Evolutionary conservation across 208 protist genomes (phyloP), one percentile per base, ranked within the genome.

Genomic region (Tetramitus jugosus): DNA sequence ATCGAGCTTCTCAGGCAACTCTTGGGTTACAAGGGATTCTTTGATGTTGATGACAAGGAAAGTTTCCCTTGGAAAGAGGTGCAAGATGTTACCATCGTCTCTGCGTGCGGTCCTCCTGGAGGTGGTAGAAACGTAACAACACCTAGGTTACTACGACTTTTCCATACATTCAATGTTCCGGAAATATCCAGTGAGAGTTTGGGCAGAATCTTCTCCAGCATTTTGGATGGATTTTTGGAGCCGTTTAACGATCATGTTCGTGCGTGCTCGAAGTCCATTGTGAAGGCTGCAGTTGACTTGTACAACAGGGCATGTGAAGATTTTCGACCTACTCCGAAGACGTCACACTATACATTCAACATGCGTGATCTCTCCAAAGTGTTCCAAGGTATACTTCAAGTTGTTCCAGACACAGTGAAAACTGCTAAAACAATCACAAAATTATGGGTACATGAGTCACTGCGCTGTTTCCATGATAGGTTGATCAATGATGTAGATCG

Each of bases 321-420:
- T 13, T 85, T 99, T 69, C 89, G 96, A 1, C 97, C 96, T 52
- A 96, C 92, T 37, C 97, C 96, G 26, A 84, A 89, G 42, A 98
- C 96, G 76, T 87, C 93, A 56, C 97, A 99, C 86, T 99, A 99
- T 87, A 97, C 95, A 2, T 99, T 98, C 88, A 98, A 98, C 79
- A 85, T 98, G 20, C 91, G 97, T 75, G 97, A 99, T 80, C 82
- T 98, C 20, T 91, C 91, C 29, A 97, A 97, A 87, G 91, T 98
- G 26, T 95, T 97, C 68, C 91, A 95, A 81, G 94, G 94, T 68
- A 86, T 95, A 42, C 91, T 92, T 49, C 93, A 96, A 84, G 91
- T 92, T 13, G 89, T 90, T 31, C 90, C 92, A n/a, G 86, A 90
- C 65, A 85, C 90, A 26, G 93, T 91, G 71, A 84, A 84, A 69